Conservation (phyloP, 2,329 filamentous ascomycete species). For the Aspergillus luchuensis region DNA sequence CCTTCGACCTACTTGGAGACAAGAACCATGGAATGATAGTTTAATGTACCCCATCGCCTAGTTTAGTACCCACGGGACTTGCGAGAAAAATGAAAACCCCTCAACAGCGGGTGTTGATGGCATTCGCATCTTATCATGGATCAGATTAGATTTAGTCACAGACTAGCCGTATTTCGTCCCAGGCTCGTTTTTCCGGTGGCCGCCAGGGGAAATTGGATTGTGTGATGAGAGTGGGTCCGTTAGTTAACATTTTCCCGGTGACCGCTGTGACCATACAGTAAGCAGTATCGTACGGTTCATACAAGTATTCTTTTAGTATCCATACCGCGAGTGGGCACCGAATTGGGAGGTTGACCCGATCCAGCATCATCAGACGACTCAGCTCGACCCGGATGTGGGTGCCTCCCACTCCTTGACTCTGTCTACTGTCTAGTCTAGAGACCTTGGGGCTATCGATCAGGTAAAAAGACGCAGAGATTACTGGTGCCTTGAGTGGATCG, state of each 20-base stretch:
- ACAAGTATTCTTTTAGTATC: neutral
- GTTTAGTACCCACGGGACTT: too few species aligned
- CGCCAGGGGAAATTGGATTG: neutral
- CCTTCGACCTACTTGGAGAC: neutral
- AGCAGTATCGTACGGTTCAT: neutral
- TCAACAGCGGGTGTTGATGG: neutral
- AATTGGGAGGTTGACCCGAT: neutral
- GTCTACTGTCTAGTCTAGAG: too few species aligned
- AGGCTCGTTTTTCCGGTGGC: neutral
- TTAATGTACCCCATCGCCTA: neutral
- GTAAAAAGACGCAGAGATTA: neutral
- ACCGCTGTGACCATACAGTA: neutral
- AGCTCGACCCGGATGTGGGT: neutral
- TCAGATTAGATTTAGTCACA: neutral
- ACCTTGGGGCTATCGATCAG: too few species aligned
- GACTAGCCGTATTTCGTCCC: neutral
- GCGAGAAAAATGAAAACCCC: neutral
- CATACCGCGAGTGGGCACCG: neutral
- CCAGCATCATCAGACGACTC: neutral
- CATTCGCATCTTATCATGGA: constrained; percentile 1
- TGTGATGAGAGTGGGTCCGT: neutral
- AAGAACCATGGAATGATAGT: neutral
- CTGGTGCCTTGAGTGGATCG: neutral
- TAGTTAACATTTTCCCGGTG: neutral
- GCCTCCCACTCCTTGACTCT: too few species aligned